Evolutionary conservation across 345 rosid species (phyloP).

Genomic region (Salix koriyanagi): DNA sequence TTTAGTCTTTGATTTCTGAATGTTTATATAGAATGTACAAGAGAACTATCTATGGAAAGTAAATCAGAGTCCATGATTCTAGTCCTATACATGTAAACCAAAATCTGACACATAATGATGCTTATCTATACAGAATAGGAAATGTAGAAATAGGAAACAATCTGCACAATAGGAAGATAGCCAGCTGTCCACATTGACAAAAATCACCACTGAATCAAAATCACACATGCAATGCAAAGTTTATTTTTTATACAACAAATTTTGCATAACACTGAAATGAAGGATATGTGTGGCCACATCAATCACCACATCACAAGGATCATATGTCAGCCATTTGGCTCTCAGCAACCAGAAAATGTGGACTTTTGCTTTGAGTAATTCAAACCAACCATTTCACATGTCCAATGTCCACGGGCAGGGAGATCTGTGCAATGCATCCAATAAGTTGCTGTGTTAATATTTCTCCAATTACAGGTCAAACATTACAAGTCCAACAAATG

Average conservation of each 20-base stretch:
- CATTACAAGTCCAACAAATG: neutral
- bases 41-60: too few relatives aligned
- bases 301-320: neutral
- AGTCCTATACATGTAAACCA: too few relatives aligned
- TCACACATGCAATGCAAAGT: neutral
- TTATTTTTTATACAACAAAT: neutral
- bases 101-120: too few relatives aligned
- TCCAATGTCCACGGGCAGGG: neutral
- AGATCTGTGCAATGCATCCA: neutral
- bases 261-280: neutral
- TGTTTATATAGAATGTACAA: too few relatives aligned
- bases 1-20: too few relatives aligned
- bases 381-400: neutral
- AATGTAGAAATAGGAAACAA: too few relatives aligned
- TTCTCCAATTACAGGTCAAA: neutral
- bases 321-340: neutral
- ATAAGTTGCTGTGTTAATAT: neutral
- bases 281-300: neutral
- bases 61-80: too few relatives aligned
- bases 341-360: neutral
- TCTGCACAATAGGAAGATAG: too few relatives aligned
- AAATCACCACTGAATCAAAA: neutral
- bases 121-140: too few relatives aligned
- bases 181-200: too few relatives aligned
- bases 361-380: neutral